phyloP scores from a whole-genome alignment of 805 yeast genomes.

The Jamesozyma spencerorum region DNA sequence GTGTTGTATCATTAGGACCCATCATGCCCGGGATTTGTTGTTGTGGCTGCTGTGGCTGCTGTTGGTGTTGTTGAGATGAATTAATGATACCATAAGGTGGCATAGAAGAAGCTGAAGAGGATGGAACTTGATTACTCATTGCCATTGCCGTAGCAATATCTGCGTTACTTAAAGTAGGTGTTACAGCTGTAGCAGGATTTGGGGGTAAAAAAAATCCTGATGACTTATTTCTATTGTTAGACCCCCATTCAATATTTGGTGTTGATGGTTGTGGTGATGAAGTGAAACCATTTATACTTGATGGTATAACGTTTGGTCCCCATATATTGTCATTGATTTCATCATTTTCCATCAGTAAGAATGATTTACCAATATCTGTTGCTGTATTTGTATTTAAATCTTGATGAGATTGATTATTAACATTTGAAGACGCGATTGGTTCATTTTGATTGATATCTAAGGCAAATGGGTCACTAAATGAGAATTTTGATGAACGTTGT shows the following conservation, averaged over 20 bases:
- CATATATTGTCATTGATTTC: slow-evolving; percentile 30
- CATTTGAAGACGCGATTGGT: not conserved
- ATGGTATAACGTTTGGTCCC: slow-evolving; percentile 27
- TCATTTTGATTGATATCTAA: slow-evolving; percentile 18
- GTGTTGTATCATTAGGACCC: not conserved
- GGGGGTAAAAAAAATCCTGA: slow-evolving; percentile 9
- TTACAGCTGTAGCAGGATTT: not conserved
- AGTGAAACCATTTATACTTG: slow-evolving; percentile 24
- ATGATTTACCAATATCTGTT: slow-evolving; percentile 21
- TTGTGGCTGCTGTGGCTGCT: slow-evolving; percentile 1
- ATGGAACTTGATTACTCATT: slow-evolving; percentile 5
- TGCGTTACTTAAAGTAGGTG: slow-evolving; percentile 15
- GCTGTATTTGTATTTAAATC: slow-evolving; percentile 5
- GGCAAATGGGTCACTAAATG: slow-evolving; percentile 58
- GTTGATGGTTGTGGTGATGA: slow-evolving; percentile 25
- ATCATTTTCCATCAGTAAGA: slow-evolving; percentile 34
- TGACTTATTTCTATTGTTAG: slow-evolving; percentile 10
- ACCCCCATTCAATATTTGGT: slow-evolving; percentile 28
- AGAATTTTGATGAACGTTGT: slow-evolving; percentile 53
- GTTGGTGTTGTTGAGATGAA: slow-evolving; percentile 3
- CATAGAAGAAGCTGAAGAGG: slow-evolving; percentile 13
- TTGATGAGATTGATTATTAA: slow-evolving; percentile 2
- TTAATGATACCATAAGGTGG: slow-evolving; percentile 10
- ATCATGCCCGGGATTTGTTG: slow-evolving; percentile 1
- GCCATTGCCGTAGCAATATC: slow-evolving; percentile 3